Evolutionary conservation across 139 green algal genomes (phyloP), one percentile per base, ranked within the genome.

Genomic region (Chlamydomonas sphaeroides): DNA sequence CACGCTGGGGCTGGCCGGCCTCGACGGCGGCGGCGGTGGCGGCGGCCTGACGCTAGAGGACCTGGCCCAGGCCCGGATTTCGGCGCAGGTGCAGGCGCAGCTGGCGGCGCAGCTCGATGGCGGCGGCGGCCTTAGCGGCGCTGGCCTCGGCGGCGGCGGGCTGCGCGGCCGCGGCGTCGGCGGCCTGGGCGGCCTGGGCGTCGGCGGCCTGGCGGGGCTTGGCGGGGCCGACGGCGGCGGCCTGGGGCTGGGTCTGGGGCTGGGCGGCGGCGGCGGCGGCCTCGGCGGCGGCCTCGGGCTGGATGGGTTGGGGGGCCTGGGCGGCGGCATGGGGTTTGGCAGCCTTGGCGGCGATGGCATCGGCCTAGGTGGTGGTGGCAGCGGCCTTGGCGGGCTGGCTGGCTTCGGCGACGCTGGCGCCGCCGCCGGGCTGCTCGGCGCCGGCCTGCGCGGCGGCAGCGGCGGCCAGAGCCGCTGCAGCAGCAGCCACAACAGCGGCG

Each of bases 391-490:
- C 36, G 65, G 35, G 17, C 35, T 1, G 5, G 41, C 42, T 30
- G 68, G 67, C 28, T 17, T 53, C 11, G 45, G 45, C 45, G 45
- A 14, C 45, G 14, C 11, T 14, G 45, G 45, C 45, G 45, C 11
- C 45, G 45, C 45, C 14, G 45, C 45, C 11, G 14, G 10, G 45
- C 45, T n/a, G n/a, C n/a, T n/a, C n/a, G n/a, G n/a, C n/a, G n/a
- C n/a, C n/a, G 30, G 59, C 59, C 30, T 5, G 5, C 59, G 7
- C 8, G 35, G 51, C 51, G 35, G 51, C 36, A 66, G 71, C 51
- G 69, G 71, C 51, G 67, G 53, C 51, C 71, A 67, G 49, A 67
- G 51, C 18, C 33, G 51, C 36, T 67, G 71, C 51, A 79, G 71
- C 71, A 67, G 51, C 23, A 67, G 71, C 71, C 71, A 78, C 70